Conservation (phyloP, 768 basidiomycete genomes). For the Lactarius indigo region DNA sequence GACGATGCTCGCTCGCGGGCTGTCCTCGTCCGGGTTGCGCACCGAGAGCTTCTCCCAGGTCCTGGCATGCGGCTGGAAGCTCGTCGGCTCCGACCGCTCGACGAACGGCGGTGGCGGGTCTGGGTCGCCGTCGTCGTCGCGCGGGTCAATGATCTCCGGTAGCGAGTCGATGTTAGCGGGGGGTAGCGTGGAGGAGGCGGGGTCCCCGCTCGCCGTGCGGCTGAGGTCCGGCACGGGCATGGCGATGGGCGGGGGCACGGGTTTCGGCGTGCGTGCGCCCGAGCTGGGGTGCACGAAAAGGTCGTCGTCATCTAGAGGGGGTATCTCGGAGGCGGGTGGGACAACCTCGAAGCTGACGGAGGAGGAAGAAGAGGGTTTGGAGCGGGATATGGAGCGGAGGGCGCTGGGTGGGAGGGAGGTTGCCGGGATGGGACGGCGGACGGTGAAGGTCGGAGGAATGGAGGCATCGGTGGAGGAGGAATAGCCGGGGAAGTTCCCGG, state of each 20-base stretch:
- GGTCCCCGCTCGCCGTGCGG: neutral
- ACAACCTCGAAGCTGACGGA: constrained; percentile 24
- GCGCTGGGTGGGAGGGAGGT: constrained; percentile 21
- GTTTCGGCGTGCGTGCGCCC: constrained; percentile 8
- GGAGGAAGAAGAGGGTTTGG: constrained; percentile 24
- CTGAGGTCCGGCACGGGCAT: constrained; percentile 17
- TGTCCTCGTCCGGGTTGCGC: constrained; percentile 18
- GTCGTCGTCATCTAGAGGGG: constrained; percentile 22
- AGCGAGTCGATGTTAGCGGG: constrained; percentile 20
- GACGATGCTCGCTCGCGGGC: constrained; percentile 29
- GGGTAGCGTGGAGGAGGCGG: constrained; percentile 14
- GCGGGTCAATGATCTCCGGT: constrained; percentile 23
- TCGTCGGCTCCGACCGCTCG: neutral
- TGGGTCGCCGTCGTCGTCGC: neutral
- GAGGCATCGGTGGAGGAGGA: constrained; percentile 18
- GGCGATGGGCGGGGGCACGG: constrained; percentile 20
- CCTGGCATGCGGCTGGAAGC: constrained; percentile 9
- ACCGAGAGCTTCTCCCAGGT: constrained; percentile 22
- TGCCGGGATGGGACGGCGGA: constrained; percentile 20
- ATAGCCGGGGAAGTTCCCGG: constrained; percentile 19
- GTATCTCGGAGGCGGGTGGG: constrained; percentile 19
- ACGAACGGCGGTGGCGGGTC: constrained; percentile 23
- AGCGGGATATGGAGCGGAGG: constrained; percentile 17
- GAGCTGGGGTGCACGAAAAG: neutral
- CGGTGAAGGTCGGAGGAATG: neutral